Base-by-base conservation (phyloP, 129 eudicot genomes). In the Kitagawia praeruptora region DNA sequence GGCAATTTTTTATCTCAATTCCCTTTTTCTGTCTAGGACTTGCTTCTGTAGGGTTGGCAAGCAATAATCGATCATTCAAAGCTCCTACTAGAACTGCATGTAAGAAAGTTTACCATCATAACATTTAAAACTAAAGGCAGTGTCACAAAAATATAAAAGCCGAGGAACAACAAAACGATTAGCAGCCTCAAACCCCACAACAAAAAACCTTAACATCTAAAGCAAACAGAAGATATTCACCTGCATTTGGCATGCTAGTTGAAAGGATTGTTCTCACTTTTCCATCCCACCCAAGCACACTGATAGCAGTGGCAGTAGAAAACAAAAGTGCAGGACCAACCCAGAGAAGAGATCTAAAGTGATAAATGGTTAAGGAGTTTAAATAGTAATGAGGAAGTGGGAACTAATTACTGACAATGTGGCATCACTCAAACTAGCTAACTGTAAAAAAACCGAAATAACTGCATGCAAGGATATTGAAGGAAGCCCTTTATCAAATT, bases 241-340 rank as follows among this genome's bases (percentile, higher is more conserved):
- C 98, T 83, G 98, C 92, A 89, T 92, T 90, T 74, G 99, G 97
- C 91, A 90, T 86, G 72, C 92, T 90, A 77, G 83, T 89, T 37
- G 99, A 95, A 74, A 95, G 91, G 75, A 95, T 86, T 74, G 97
- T 92, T 87, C 99, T 90, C 80, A 92, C 99, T 92, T 89, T 90
- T 81, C 99, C 96, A 86, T 95, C 99, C 99, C 99, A 95, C 15
- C 99, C 99, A 81, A 95, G 99, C 77, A 95, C 83, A 53, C 91
- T 89, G 80, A 95, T 85, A 77, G 97, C 91, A 79, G 91, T 90
- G 71, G 94, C 87, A 75, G 99, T 92, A 64, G 99, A 95, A 85
- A 92, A 95, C 75, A 95, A 80, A 84, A 95, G 99, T 74, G 99
- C 97, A 61, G 99, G 99, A 53, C 99, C 99, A 86, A 95, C 87